Evolutionary conservation across 2,329 filamentous ascomycete genomes (phyloP), one percentile per base, ranked within the genome.

Genomic region (Verticillium isaacii): DNA sequence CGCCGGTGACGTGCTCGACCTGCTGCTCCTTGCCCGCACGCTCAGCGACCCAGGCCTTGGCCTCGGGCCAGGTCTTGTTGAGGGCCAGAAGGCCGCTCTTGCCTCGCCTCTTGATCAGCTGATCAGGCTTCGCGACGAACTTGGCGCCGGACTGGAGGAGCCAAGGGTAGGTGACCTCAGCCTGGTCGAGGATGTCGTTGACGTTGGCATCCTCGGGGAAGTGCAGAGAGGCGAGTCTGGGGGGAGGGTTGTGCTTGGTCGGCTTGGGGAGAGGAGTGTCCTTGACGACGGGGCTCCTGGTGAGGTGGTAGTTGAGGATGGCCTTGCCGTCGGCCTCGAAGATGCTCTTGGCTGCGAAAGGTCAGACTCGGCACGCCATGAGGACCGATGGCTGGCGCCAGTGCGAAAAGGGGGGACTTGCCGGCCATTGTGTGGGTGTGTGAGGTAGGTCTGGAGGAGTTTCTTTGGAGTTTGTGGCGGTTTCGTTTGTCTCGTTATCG

Each of bases 251-350:
- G 89, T 99, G 95, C 78, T 87, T 95, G 68, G 90, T 80, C 67
- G 91, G 85, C 69, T 85, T 77, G 70, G 93, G 92, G 62, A 98
- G 92, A 80, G 95, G 93, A 74, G 93, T 94, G 70, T 94, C 91
- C 90, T 97, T 98, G 88, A 99, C 97, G 78, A 96, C 90, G 69
- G 93, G 89, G 71, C 95, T 92, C 77, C 95, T 91, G 72, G 95
- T 98, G 81, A 99, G 93, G 86, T 98, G 95, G 87, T 98, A 99
- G 91, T 97, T 98, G 87, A 99, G 87, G 85, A 99, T 98, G 87
- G 95, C 95, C 91, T 99, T 99, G 88, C 95, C 95, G 84, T 99
- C 95, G 85, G 94, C 94, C 86, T 99, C 95, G 85, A 91, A 82
- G 77, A 99, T 98, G 70, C 94, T 91, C 84, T 99, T 99, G 80